Evolutionary conservation across 257 asterid species (phyloP).

Genomic region (Hygrophila difformis): DNA sequence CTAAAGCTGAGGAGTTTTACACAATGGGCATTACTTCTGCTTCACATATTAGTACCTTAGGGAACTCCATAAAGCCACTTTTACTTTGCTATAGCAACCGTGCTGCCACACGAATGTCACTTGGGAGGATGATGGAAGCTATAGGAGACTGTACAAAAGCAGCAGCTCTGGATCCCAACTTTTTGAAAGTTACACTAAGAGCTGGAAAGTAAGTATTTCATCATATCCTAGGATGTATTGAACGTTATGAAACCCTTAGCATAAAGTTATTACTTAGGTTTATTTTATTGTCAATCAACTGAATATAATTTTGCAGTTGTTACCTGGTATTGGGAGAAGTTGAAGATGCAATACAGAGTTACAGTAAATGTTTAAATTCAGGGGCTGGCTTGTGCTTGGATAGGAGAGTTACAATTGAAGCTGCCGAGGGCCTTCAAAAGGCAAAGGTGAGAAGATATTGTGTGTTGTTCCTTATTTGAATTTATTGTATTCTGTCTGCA

Average conservation of each 20-base stretch:
- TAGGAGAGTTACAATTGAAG: conserved; percentile 78
- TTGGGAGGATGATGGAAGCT: conserved; percentile 84
- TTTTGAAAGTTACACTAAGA: conserved; percentile 61
- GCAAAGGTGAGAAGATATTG: conserved; percentile 53
- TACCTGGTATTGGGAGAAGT: conserved; percentile 77
- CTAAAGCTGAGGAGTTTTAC: conserved; percentile 77
- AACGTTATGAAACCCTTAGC: neutral
- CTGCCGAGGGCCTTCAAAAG: conserved; percentile 75
- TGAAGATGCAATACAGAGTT: conserved; percentile 55
- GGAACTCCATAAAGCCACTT: conserved; percentile 38
- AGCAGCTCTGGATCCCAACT: conserved; percentile 58
- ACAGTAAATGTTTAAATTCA: conserved; percentile 49
- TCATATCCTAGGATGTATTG: conserved; percentile 4
- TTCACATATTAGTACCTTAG: conserved; percentile 22
- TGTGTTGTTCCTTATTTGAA: neutral
- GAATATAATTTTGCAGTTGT: conserved; percentile 41
- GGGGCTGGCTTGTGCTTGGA: conserved; percentile 56
- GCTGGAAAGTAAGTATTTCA: conserved; percentile 73
- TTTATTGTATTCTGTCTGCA: no score
- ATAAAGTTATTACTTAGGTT: neutral
- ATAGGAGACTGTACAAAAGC: conserved; percentile 75
- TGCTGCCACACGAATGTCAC: conserved; percentile 91
- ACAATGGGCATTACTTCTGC: conserved; percentile 59
- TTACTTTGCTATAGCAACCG: conserved; percentile 92
- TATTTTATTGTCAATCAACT: neutral